Percentiles rank a stretch among this genome's conserved stretches.
These are phyloP conservation scores for Lactifluus pinguis DNA, from an alignment of 768 basidiomycete genomes.

Conservation along the genomic window DNA sequence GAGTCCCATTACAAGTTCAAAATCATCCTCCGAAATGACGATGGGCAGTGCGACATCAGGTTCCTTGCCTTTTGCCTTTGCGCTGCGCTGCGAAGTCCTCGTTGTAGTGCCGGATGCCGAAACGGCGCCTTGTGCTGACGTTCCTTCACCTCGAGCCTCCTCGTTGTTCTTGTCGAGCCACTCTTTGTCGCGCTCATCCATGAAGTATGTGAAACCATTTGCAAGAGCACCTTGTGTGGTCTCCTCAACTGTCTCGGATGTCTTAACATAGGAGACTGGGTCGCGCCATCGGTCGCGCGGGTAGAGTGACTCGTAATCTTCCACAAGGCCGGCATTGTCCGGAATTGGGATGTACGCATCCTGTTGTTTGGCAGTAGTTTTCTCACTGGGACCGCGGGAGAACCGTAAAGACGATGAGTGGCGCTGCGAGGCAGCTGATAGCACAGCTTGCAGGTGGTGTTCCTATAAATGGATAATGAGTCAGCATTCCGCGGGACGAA, in stretches of 20 bases:
- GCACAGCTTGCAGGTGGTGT: constrained; percentile 49
- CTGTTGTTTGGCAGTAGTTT: constrained; percentile 32
- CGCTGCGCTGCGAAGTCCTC: constrained; percentile 43
- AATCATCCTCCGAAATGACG: constrained; percentile 82
- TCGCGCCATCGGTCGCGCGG: constrained; percentile 62
- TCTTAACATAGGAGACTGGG: constrained; percentile 66
- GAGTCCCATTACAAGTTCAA: constrained; percentile 91
- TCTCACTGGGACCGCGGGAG: constrained; percentile 30
- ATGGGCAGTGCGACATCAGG: constrained; percentile 56
- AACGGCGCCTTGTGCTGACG: constrained; percentile 64
- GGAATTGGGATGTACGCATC: constrained; percentile 87
- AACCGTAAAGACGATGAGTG: constrained; percentile 33
- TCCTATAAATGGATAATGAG: constrained; percentile 38
- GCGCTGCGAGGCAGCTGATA: constrained; percentile 45
- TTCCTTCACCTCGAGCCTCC: constrained; percentile 77
- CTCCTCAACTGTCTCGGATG: constrained; percentile 83
- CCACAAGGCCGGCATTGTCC: constrained; percentile 72
- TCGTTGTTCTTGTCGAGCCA: constrained; percentile 94
- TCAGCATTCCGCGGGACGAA: constrained; percentile 46
- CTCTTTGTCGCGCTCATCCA: constrained; percentile 93
- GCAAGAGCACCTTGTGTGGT: constrained; percentile 48
- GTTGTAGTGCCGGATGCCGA: constrained; percentile 49
- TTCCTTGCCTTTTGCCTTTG: constrained; percentile 80
- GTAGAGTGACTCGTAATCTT: constrained; percentile 74
- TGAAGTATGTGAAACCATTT: constrained; percentile 78